Evolutionary conservation across 177 flowering plant species (phyloP), one percentile per base, ranked within the genome.

Genomic region (Vitis hybrid): DNA sequence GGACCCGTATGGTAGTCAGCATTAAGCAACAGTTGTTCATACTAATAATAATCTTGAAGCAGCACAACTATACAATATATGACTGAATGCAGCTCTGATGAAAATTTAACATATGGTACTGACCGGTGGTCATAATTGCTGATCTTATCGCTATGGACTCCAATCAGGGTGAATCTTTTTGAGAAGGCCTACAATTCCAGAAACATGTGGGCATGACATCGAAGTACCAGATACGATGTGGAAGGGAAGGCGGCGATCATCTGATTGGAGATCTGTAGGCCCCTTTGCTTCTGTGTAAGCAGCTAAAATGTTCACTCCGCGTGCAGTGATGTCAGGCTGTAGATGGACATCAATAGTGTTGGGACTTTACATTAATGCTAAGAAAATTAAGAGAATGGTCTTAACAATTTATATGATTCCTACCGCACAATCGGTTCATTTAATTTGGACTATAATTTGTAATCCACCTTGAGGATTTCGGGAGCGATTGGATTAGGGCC

Each of bases 401-500:
- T 22, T 22, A 22, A 22, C 24, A 22, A 22, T 24, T 24, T 24
- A 24, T 24, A 24, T 24, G 28, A 24, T 24, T 24, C 28, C 28
- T 24, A 24, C 28, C 4, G 28, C 28, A 24, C 28, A 24, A 24
- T 38, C 6, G 8, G 8, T 38, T 38, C 44, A 38, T 38, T 38
- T 38, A 38, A 4, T 38, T 1, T 14, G 4, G 1, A 33, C 5
- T 59, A 18, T 53, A 57, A 15, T 28, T 14, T 4, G 17, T 17
- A 22, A 54, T 15, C 14, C 52, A 74, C 76, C 67, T 75, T 78
- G 28, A 75, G 74, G 18, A 78, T 68, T 10, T 68, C 81, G 15
- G 76, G 76, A 13, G 73, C 60, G 18, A 75, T 65, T 6, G 55
- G 47, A 64, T 75, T 75, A 19, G 81, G 81, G 67, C 70, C 18